Evolutionary conservation across 2,329 filamentous ascomycete species (phyloP), one percentile per base, ranked within the genome.

Genomic region (Hypoxylon sp.): DNA sequence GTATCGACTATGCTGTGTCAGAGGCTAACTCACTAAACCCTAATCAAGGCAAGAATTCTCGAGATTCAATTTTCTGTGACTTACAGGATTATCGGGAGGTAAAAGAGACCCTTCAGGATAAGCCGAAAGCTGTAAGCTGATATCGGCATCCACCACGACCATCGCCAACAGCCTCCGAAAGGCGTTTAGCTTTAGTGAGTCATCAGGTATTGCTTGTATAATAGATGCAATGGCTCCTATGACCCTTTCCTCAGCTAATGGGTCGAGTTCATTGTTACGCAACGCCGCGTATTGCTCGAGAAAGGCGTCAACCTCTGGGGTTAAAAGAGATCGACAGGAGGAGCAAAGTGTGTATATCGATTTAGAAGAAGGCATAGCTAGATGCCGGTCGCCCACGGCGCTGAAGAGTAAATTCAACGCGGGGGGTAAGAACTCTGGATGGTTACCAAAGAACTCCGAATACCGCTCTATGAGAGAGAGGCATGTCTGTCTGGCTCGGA

Each of bases 311-410:
- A 91, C 84, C 74, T 95, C 90, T 0, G 85, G 80, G 4, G 89
- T 88, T n/a, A 97, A 81, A 56, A 89, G 86, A 25, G 83, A 83
- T 38, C 93, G 87, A 70, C 93, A 96, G 30, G 92, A 91, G 0
- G 89, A 93, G 75, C 92, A 95, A 1, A 96, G 85, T 5, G 87
- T 87, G 32, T 87, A 83, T 36, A 97, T 94, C 0, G 92, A 91
- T 74, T 89, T 91, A 1, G 93, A 92, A 2, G 93, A 91, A 52
- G 87, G 85, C n/a, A 85, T 83, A 7, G 90, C 89, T 48, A 94
- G 82, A 3, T 85, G 80, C 1, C 85, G 80, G 32, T 91, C 88
- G 17, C 86, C 84, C 3, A 95, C 82, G 5, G 91, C 89, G 32
- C 84, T 86, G 75, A 97, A 94, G 0, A 96, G 84, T 48, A 95